Evolutionary conservation across 2,329 filamentous ascomycete genomes (phyloP), one percentile per base, ranked within the genome.

Genomic region (Neurospora sp.): DNA sequence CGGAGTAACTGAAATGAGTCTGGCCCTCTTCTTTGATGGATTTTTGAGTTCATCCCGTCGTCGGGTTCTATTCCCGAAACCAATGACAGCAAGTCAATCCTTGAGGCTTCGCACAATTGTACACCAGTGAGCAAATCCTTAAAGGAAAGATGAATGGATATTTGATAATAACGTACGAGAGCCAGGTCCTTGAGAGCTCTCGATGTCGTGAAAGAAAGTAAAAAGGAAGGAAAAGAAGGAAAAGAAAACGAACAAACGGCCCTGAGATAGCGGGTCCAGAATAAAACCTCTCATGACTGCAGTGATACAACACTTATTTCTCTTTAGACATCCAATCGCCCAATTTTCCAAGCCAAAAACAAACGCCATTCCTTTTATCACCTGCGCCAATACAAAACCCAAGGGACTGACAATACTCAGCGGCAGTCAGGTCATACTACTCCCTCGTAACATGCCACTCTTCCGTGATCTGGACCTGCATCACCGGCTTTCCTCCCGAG

Each of bases 381-480:
- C 52, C 28, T 17, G 52, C 15, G 13, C 52, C 52, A 15, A 3
- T 28, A 52, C n/a, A 52, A 28, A 13, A 52, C 23, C 46, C 46
- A 62, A 15, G 52, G 7, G 28, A 17, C 7, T 1, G 52, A 17
- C 7, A 17, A n/a, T 62, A 4, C 52, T 28, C 52, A 36, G 11
- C 6, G 13, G 39, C 13, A 40, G 39, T 40, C 42, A 19, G 19
- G 23, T 33, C 23, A 62, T 8, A 36, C 42, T 43, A 68, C 19
- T 40, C 39, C 39, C 39, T 68, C 15, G 39, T 43, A 46, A 68
- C 67, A 40, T 43, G 67, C 67, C 67, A 68, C n/a, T 68, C 67
- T 23, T 68, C 67, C 17, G 67, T 68, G 17, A 68, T 23, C 17
- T 68, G 67, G 10, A 68, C 46, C 7, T 36, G 33, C 17, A 28